Evolutionary conservation across 805 yeast genomes (phyloP).

Genomic region (Yamadazyma philogaea): DNA sequence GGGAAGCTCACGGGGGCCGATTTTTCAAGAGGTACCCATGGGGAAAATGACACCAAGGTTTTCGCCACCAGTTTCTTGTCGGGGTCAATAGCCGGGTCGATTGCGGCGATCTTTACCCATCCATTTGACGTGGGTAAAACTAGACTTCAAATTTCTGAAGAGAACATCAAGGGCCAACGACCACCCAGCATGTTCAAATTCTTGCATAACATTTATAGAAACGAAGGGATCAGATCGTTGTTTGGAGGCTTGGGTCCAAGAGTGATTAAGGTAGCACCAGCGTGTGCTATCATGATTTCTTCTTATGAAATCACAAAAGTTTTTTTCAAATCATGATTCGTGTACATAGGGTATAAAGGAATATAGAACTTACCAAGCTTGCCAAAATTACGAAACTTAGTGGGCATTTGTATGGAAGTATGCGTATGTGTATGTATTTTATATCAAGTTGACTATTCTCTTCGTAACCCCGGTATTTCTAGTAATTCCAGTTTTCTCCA

Average conservation of each 20-base stretch:
- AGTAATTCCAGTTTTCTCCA: conserved; percentile 5
- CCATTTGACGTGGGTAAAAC: conserved; percentile 99
- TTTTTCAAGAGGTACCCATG: conserved; percentile 14
- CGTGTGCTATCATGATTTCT: conserved; percentile 98
- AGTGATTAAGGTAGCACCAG: conserved; percentile 87
- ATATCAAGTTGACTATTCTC: no score
- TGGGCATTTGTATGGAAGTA: no score
- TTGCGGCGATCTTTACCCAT: conserved; percentile 85
- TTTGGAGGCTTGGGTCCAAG: conserved; percentile 87
- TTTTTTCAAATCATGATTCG: conserved; percentile 22
- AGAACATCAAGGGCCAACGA: conserved; percentile 7
- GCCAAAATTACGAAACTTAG: no score
- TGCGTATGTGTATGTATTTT: no score
- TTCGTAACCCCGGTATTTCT: no score
- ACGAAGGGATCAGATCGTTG: conserved; percentile 81
- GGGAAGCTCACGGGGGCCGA: conserved; percentile 22
- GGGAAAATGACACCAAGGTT: conserved; percentile 37
- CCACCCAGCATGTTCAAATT: conserved; percentile 64
- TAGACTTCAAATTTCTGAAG: conserved; percentile 65
- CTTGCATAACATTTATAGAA: conserved; percentile 56
- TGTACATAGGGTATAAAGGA: not conserved
- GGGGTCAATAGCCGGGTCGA: conserved; percentile 79
- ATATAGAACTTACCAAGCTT: no score
- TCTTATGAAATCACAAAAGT: conserved; percentile 87
- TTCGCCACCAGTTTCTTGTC: conserved; percentile 67